Percentiles rank a stretch among this genome's conserved stretches.
phyloP scores from a whole-genome alignment of 2,329 filamentous ascomycete genomes.

The Sporothrix schenckii region DNA sequence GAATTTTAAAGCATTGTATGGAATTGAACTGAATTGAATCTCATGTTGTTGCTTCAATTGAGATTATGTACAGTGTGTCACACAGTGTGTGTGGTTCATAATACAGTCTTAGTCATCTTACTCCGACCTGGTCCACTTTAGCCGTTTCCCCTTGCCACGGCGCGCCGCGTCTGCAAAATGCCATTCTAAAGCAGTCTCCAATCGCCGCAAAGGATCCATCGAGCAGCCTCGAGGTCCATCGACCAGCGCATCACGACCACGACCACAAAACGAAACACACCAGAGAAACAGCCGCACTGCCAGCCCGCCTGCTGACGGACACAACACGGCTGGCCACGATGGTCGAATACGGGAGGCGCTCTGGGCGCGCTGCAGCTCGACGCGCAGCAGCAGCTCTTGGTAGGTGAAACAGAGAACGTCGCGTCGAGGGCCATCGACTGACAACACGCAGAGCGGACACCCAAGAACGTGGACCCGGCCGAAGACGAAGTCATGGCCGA shows the following conservation, averaged over 20 bases:
- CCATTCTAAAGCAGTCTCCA: neutral
- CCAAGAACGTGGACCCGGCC: slow-evolving; percentile 50
- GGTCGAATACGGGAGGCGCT: slow-evolving; percentile 44
- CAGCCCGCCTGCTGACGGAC: neutral
- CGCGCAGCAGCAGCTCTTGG: slow-evolving; percentile 50
- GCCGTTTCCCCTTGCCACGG: neutral
- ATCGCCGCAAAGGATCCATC: neutral
- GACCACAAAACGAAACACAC: neutral
- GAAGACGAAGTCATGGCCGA: slow-evolving; percentile 52
- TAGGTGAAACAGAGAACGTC: slow-evolving; percentile 37
- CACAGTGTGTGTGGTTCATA: neutral
- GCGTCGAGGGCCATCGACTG: neutral
- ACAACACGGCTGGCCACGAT: slow-evolving; percentile 22
- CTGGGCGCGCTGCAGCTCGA: slow-evolving; percentile 50
- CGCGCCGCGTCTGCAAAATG: neutral
- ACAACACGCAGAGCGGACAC: slow-evolving; percentile 50
- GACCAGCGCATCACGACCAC: neutral
- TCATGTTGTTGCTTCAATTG: too few species aligned
- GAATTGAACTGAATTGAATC: too few species aligned
- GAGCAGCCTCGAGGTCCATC: neutral
- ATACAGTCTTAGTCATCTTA: neutral
- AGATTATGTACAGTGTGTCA: neutral
- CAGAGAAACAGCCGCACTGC: neutral
- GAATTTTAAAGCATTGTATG: too few species aligned
- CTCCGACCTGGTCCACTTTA: neutral